Base-by-base conservation (phyloP, 257 asterid species). In the Jaltomata sinuosa region DNA sequence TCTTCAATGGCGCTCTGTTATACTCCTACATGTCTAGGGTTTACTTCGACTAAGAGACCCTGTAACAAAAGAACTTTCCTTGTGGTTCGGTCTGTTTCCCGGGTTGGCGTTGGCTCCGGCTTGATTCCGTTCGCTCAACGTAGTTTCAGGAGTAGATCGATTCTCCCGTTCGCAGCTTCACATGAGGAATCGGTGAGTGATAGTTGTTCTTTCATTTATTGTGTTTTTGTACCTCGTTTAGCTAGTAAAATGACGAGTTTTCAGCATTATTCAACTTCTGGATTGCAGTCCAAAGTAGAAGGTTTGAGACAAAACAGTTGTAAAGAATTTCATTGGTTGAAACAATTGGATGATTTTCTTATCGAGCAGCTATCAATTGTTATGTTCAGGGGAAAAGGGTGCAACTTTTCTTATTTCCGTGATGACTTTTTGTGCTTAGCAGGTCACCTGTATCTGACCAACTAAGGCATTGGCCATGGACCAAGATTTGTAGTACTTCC, bases 101-200 rank as follows among this genome's bases (percentile, higher is more conserved):
- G 80, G 29, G 83, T 49, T 77, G 83, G 88, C 19, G 57, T 83
- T 12, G 89, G 90, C 76, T 36, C 22, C 87, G 91, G 54, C 85
- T 47, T 38, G 14, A 22, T 52, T 82, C 61, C 50, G 36, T 40
- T 40, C n/a, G n/a, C 80, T 54, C 57, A 27, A 5, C 85, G 68
- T 19, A 85, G 64, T 87, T 8, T 84, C 19, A 85, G 92, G 84
- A 88, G 84, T 64, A 91, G 92, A 80, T 85, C 89, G 31, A 81
- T 92, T 84, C 84, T 88, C 86, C 87, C 93, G 0, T 87, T 88
- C 42, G 95, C 98, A 38, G 93, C 97, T 62, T 91, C 95, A 31
- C 97, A 90, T 62, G 97, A 95, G 84, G 98, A 94, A 38, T 90
- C 99, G 91, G 98, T 93, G 68, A 88, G 92, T 18, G 31, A 69